Evolutionary conservation across 2,329 filamentous ascomycete genomes (phyloP), one percentile per base, ranked within the genome.

Genomic region (Sclerotiophoma versabilis): DNA sequence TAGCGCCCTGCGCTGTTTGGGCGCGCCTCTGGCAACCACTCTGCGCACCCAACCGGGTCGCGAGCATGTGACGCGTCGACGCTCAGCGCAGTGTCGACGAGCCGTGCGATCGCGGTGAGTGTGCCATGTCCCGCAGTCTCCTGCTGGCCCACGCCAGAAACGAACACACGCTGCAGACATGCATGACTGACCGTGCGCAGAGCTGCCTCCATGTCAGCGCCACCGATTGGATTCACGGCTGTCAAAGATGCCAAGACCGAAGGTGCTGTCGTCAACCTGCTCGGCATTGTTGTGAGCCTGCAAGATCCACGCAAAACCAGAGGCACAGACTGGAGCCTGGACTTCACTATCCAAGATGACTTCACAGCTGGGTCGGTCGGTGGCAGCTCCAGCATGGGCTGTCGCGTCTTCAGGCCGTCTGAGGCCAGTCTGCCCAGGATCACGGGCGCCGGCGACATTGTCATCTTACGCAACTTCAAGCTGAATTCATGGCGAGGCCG

Each of bases 271-370:
- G 77, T 87, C 59, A 88, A 79, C 73, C 76, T 95, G 33, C 82
- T 92, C 44, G 92, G 91, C 1, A 74, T 93, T 4, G 83, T 93
- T 3, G 84, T 85, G 45, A 90, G 93, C 63, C 81, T 80, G 42
- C 80, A 84, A n/a, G 53, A 42, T 51, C 73, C 80, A 0, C 83
- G 85, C 0, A 50, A 70, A 10, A 86, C 86, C 1, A 76, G 57
- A 48, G 81, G 83, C 19, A 65, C 71, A 20, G 87, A 90, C 81
- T 74, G 60, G 72, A 37, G 32, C 17, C 38, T 70, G 7, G 71
- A 74, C 12, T 75, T 79, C 61, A 72, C 61, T 19, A 58, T 81
- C 10, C 69, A 76, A 47, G 79, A 81, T 60, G 60, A 70, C 38
- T 72, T 72, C 53, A 25, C 54, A 9, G 41, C 51, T 10, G 58